Base-by-base conservation (phyloP, 352 stramenopile species). In the Phytophthora sp. region DNA sequence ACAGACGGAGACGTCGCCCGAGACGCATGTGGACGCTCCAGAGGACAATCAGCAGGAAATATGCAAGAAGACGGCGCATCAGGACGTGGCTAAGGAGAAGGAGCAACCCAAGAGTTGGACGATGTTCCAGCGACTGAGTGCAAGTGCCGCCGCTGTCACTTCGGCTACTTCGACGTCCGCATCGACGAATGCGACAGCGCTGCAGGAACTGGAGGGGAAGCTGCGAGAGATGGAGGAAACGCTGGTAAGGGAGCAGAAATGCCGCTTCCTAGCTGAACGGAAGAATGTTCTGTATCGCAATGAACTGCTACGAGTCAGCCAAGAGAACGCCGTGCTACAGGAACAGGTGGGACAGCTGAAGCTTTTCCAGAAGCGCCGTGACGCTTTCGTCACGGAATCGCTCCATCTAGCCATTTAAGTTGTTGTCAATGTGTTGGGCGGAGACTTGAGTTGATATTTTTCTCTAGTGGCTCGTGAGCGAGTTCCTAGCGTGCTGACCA, bases 241-340 rank as follows among this genome's bases (percentile, higher is more conserved):
- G 7, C 65, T 90, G 35, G 74, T 81, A 50, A 72, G 80, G 35
- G 84, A 93, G 47, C 80, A 82, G 26, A 92, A 91, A 51, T 90
- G 84, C 53, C 84, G 82, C 29, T 87, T 88, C 29, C 71, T 93
- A 20, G 74, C 80, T 4, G 84, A 93, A 63, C 75, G 82, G 39
- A 90, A 90, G 69, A 90, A 90, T 59, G 86, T 90, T 29, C 18
- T 93, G 24, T 93, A 93, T 29, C 82, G 84, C 58, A 88, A 88
- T 27, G 84, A 88, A 42, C 63, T 93, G 16, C 45, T 84, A 44
- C 60, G 77, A 0, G 53, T 89, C 18, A 84, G 74, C 16, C 77
- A 90, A 11, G 80, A 88, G 61, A 93, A 88, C 54, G 36, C 74
- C 13, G 52, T 67, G 39, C 62, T 93, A 18, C 74, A 76, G 11